phyloP scores from a whole-genome alignment of 805 yeast genomes.

The Pichia deserticola region DNA sequence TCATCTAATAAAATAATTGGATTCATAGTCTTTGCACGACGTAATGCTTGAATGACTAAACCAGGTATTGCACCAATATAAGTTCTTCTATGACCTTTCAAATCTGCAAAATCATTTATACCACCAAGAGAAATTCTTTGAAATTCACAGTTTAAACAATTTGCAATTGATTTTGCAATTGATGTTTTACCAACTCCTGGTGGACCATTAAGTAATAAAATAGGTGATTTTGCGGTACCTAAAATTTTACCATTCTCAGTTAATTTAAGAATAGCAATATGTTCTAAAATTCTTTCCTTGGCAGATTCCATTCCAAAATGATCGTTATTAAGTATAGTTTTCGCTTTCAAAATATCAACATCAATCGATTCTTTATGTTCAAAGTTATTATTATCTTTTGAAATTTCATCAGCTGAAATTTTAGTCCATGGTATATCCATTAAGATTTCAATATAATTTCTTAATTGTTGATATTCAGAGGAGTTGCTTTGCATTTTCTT shows the following conservation, averaged over 20 bases:
- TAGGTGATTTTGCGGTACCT: conserved; percentile 47
- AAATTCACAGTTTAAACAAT: conserved; percentile 62
- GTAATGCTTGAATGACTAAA: conserved; percentile 62
- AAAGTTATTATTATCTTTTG: too few species aligned
- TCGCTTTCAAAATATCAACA: conserved; percentile 47
- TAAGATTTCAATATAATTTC: conserved; percentile 58
- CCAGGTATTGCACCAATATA: conserved; percentile 95
- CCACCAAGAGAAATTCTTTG: conserved; percentile 85
- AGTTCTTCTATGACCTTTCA: conserved; percentile 85
- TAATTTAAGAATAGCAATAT: conserved; percentile 69
- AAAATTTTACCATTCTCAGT: conserved; percentile 17
- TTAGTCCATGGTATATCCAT: conserved; percentile 55
- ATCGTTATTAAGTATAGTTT: conserved; percentile 57
- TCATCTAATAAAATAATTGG: conserved; percentile 82
- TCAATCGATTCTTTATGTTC: conserved; percentile 17
- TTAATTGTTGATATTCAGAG: conserved; percentile 55
- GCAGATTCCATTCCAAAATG: conserved; percentile 72
- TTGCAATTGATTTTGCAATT: conserved; percentile 74
- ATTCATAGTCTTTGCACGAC: conserved; percentile 70
- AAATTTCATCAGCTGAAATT: conserved; percentile 20
- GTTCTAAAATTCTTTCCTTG: conserved; percentile 69
- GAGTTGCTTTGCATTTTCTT: conserved; percentile 48
- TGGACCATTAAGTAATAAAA: conserved; percentile 77
- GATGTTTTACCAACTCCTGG: conserved; percentile 94
- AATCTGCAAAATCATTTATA: conserved; percentile 80